phyloP scores from a whole-genome alignment of 1,284 basidiomycete genomes.

The Ustilago cynodontis region DNA sequence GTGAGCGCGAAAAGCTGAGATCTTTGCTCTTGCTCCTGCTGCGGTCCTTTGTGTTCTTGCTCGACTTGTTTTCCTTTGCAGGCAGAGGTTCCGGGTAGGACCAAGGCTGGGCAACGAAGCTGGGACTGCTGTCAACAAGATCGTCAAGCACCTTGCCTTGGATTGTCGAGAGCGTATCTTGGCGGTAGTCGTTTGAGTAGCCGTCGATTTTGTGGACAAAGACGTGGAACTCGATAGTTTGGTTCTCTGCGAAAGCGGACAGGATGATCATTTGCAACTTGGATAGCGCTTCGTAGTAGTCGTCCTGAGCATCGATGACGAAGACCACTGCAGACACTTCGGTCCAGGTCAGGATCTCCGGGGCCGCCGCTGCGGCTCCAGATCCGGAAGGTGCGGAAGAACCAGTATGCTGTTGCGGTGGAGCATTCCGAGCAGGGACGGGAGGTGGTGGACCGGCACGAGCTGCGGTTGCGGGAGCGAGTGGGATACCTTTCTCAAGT shows the following conservation, averaged over 20 bases:
- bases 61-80: slow-evolving; percentile 22
- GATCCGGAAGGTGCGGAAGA: slow-evolving; percentile 2
- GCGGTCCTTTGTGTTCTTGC: slow-evolving; percentile 28
- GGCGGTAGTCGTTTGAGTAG: slow-evolving; percentile 89
- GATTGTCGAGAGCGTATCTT: slow-evolving; percentile 70
- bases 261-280: slow-evolving; percentile 74
- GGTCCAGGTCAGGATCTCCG: slow-evolving; percentile 52
- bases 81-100: slow-evolving; percentile 45
- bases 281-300: slow-evolving; percentile 77
- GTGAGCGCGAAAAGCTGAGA: slow-evolving; percentile 39
- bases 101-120: slow-evolving; percentile 52
- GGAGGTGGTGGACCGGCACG: slow-evolving; percentile 37
- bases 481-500: slow-evolving; percentile 47
- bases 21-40: slow-evolving; percentile 51
- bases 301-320: slow-evolving; percentile 91
- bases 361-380: slow-evolving; percentile 1
- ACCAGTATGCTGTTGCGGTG: slow-evolving; percentile 8
- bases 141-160: slow-evolving; percentile 65
- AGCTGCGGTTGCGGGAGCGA: slow-evolving; percentile 16
- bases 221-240: slow-evolving; percentile 84
- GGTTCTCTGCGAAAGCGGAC: slow-evolving; percentile 77
- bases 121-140: slow-evolving; percentile 58
- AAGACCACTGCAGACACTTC: slow-evolving; percentile 77
- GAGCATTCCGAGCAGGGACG: slow-evolving; percentile 34
- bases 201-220: slow-evolving; percentile 98